These are phyloP conservation scores for Peniophora sp. DNA, from an alignment of 1,284 basidiomycete species.

Conservation along the genomic window DNA sequence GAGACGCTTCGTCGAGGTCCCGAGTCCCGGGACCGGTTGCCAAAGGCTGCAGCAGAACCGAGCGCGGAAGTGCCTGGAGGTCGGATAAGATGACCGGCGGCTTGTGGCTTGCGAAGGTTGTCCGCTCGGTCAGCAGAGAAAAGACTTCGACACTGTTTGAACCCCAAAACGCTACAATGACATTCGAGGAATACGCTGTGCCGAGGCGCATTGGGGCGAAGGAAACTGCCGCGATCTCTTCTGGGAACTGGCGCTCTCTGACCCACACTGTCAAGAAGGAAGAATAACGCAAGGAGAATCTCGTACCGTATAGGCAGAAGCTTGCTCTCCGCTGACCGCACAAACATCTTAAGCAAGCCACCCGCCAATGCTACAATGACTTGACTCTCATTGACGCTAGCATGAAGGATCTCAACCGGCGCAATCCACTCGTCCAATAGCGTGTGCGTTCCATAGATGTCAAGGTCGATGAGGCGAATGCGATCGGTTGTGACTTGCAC, in stretches of 20 bases:
- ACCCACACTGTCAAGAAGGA: background rate
- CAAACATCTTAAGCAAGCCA: too few relatives aligned
- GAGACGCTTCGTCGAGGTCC: conserved; percentile 27
- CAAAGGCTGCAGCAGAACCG: conserved; percentile 67
- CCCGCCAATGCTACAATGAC: too few relatives aligned
- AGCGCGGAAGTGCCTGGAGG: conserved; percentile 58
- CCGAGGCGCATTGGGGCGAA: conserved; percentile 44
- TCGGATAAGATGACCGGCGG: conserved; percentile 33
- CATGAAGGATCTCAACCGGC: background rate
- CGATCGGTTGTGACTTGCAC: conserved; percentile 66
- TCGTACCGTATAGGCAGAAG: background rate
- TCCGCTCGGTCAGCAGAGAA: conserved; percentile 32
- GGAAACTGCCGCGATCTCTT: conserved; percentile 61
- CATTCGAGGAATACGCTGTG: conserved; percentile 36
- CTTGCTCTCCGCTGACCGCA: conserved; percentile 25
- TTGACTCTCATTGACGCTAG: background rate
- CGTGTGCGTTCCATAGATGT: conserved; percentile 2
- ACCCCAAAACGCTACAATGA: conserved; percentile 76
- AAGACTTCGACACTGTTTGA: conserved; percentile 60
- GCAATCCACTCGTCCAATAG: too few relatives aligned
- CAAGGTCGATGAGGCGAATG: conserved; percentile 43
- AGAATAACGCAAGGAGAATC: background rate
- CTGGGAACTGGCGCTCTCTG: conserved; percentile 9
- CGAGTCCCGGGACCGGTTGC: conserved; percentile 18
- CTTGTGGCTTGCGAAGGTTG: conserved; percentile 26